Base-by-base conservation (phyloP, 306 rosid species). In the Datisca glomerata region DNA sequence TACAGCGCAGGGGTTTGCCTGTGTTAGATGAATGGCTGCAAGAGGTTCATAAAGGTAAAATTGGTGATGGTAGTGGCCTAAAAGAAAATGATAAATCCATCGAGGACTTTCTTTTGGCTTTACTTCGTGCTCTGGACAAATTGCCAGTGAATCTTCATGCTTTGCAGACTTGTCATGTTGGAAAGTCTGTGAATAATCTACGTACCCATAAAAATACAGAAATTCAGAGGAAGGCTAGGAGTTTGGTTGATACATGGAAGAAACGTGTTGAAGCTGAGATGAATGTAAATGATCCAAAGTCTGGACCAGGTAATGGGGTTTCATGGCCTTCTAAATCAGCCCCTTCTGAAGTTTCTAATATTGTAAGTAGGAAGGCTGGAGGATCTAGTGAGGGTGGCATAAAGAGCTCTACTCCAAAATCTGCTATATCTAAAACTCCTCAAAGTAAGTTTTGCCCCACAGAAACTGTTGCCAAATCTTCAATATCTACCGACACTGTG, bases 11-110 rank as follows among this genome's bases (percentile, higher is more conserved):
- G 71, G 96, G 96, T 54, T 68, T 85, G 60, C 75, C 73, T 44
- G 93, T 80, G 19, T 58, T 77, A 60, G 89, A 85, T 77, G 96
- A 77, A 43, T 85, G 96, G 96, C 93, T 85, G 35, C 96, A 85
- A 51, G 93, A 85, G 50, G 89, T 60, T 27, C 89, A 80, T 37
- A 80, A 79, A 56, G 85, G 93, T 12, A 80, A 80, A 74, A 61
- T 56, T 57, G 72, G 89, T 43, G 93, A 80, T 47, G 66, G 64
- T 32, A 64, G 46, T 63, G 53, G 75, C 51, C 66, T 64, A 15
- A 67, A 73, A 54, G 86, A 64, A 43, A 64, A 64, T 61, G 96
- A 80, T 56, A 85, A 67, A 57, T 60, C 74, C 41, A 72, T 60
- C 1, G 96, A 85, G 55, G 96, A 85, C n/a, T 85, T 85, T 72